A percentile compares a stretch with the other conserved stretches of the same genome.
These are phyloP conservation scores for Pythium phragmitis DNA, from an alignment of 352 stramenopile genomes.

Conservation along the genomic window DNA sequence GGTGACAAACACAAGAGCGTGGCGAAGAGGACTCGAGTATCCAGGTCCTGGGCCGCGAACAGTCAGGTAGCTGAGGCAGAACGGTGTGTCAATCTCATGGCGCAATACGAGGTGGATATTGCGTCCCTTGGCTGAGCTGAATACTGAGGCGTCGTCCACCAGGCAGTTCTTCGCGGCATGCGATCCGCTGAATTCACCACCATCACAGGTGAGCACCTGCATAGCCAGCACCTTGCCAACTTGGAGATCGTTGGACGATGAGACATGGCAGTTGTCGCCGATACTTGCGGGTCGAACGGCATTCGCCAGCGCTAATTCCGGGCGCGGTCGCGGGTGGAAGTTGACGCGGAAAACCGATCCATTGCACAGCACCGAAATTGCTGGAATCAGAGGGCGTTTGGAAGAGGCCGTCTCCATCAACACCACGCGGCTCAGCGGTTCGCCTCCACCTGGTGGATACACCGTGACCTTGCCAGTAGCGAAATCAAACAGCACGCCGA, in stretches of 20 bases:
- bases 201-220: slow-evolving; percentile 65
- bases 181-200: slow-evolving; percentile 78
- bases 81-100: slow-evolving; percentile 77
- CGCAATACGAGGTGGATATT: slow-evolving; percentile 84
- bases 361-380: slow-evolving; percentile 71
- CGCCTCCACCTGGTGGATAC: slow-evolving; percentile 40
- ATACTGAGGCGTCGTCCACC: slow-evolving; percentile 77
- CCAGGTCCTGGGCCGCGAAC: slow-evolving; percentile 71
- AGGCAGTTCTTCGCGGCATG: slow-evolving; percentile 68
- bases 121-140: slow-evolving; percentile 65
- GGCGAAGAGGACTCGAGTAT: slow-evolving; percentile 74
- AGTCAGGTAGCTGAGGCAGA: slow-evolving; percentile 73
- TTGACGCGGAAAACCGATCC: slow-evolving; percentile 59
- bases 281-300: slow-evolving; percentile 23
- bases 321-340: slow-evolving; percentile 58
- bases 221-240: slow-evolving; percentile 72
- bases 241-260: slow-evolving; percentile 60
- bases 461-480: slow-evolving; percentile 51
- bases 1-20: slow-evolving; percentile 67
- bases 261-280: slow-evolving; percentile 46
- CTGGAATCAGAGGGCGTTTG: slow-evolving; percentile 49
- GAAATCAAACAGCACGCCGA: slow-evolving; percentile 85
- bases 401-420: slow-evolving; percentile 32
- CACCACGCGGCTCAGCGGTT: slow-evolving; percentile 34
- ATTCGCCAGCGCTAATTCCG: slow-evolving; percentile 42